Evolutionary conservation across 1,284 basidiomycete species (phyloP).

Genomic region (Pyrrhoderma noxium): DNA sequence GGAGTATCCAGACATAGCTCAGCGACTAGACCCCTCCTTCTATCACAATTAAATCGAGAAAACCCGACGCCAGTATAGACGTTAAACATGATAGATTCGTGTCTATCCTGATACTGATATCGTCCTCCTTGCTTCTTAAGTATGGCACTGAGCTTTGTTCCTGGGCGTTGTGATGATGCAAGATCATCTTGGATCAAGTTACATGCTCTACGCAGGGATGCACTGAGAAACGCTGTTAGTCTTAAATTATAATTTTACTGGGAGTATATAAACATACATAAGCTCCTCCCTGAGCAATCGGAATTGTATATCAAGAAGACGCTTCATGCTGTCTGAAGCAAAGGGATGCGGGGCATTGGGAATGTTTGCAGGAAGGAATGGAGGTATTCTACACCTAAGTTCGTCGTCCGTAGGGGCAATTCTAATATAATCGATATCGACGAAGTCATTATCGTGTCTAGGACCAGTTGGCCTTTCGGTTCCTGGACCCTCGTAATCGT

Average conservation of each 20-base stretch:
- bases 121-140: conserved; percentile 38
- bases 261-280: conserved; percentile 35
- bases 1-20: conserved; percentile 41
- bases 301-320: conserved; percentile 63
- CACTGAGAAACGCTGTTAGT: conserved; percentile 18
- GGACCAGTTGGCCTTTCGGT: conserved; percentile 39
- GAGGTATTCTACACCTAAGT: conserved; percentile 36
- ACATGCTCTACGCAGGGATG: conserved; percentile 29
- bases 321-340: conserved; percentile 46
- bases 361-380: conserved; percentile 54
- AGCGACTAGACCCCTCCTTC: conserved; percentile 39
- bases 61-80: conserved; percentile 47
- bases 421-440: conserved; percentile 47
- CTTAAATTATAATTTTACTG: background rate
- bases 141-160: conserved; percentile 30
- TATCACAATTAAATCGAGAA: conserved; percentile 34
- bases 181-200: conserved; percentile 29
- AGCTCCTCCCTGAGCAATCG: conserved; percentile 63
- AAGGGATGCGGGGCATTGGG: conserved; percentile 53
- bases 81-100: conserved; percentile 46
- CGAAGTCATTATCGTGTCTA: conserved; percentile 60
- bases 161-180: conserved; percentile 12
- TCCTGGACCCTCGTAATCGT: conserved; percentile 50
- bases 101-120: conserved; percentile 33
- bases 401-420: conserved; percentile 60